phyloP scores from a whole-genome alignment of 345 rosid species.

The Gossypium stocksii region DNA sequence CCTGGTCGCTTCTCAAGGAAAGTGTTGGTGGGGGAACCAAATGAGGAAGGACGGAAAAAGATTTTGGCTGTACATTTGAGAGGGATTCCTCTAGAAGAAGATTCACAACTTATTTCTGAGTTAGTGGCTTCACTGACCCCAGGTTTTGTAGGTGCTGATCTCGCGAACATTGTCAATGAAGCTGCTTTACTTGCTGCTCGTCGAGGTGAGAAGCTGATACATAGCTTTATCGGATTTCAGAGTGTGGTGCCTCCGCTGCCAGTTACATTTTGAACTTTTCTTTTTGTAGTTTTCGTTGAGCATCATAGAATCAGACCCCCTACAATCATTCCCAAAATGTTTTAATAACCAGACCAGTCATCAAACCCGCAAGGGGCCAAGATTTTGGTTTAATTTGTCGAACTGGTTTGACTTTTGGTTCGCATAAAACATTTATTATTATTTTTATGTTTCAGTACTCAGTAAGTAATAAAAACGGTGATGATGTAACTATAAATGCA shows the following conservation, averaged over 20 bases:
- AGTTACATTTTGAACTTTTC: not conserved
- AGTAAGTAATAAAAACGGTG: no score
- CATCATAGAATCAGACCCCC: not conserved
- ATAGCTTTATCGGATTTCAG: not conserved
- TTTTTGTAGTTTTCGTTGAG: not conserved
- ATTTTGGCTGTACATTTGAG: conserved; percentile 86
- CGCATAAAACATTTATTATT: no score
- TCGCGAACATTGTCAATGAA: conserved; percentile 88
- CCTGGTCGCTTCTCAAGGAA: conserved; percentile 98
- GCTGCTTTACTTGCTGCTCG: conserved; percentile 96
- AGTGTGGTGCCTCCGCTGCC: conserved; percentile 4
- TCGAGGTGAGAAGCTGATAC: conserved; percentile 48
- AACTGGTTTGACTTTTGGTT: not conserved
- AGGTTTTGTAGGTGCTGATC: conserved; percentile 95
- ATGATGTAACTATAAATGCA: not conserved
- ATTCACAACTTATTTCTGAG: conserved; percentile 54
- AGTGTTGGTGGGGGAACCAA: conserved; percentile 86
- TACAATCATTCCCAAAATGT: not conserved
- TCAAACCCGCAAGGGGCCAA: not conserved
- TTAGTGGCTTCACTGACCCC: conserved; percentile 87
- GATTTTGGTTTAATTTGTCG: not conserved
- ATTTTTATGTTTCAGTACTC: no score
- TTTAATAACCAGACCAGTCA: not conserved
- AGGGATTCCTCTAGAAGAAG: conserved; percentile 87
- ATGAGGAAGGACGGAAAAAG: conserved; percentile 83